These are phyloP conservation scores for Cicer pinnatifidum DNA, from an alignment of 306 rosid species.

Conservation along the genomic window DNA sequence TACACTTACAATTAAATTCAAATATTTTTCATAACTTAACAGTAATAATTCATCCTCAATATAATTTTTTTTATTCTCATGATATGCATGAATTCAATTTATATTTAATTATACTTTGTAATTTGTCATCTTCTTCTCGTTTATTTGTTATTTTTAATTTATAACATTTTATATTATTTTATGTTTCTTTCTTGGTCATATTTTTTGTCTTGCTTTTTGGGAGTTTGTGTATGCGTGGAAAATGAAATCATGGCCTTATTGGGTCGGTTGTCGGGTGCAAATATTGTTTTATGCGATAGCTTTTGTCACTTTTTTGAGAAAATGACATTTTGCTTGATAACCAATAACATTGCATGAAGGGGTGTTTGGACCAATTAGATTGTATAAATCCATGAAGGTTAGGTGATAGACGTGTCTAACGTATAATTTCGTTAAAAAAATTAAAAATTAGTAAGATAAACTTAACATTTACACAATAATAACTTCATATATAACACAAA, in stretches of 20 bases:
- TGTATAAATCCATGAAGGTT: background rate
- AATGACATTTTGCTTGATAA: background rate
- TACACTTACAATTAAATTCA: no score
- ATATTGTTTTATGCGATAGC: background rate
- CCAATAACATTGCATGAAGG: slow-evolving; percentile 5
- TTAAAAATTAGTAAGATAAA: no score
- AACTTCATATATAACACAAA: no score
- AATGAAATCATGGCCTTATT: background rate
- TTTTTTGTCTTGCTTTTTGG: background rate
- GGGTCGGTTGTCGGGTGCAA: slow-evolving; percentile 16
- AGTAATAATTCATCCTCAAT: no score
- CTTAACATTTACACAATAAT: no score
- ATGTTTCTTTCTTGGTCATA: background rate
- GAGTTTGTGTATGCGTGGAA: background rate
- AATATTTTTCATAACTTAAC: no score
- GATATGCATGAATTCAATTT: no score
- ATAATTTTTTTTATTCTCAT: no score
- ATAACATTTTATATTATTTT: background rate
- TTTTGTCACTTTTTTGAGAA: slow-evolving; percentile 20
- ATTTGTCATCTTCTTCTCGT: background rate
- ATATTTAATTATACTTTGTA: no score
- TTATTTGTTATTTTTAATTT: background rate
- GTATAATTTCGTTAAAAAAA: no score
- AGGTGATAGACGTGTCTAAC: no score
- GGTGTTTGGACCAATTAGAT: slow-evolving; percentile 26